phyloP scores from a whole-genome alignment of 1,284 basidiomycete species.

The Flammula alnicola region DNA sequence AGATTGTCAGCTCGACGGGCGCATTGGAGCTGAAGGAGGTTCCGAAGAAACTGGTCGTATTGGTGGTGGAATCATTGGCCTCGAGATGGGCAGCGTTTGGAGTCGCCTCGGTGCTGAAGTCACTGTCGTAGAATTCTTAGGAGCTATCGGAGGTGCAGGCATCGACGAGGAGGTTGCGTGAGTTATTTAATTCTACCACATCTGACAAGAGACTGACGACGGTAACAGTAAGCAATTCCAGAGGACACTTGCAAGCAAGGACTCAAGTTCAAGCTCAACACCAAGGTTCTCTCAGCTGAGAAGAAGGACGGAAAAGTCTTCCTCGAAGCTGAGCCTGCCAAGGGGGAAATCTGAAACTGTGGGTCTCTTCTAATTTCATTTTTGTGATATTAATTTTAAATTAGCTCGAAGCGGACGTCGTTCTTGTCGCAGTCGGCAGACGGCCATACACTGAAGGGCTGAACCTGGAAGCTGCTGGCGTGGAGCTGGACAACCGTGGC shows the following conservation, averaged over 20 bases:
- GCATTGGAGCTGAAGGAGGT: constrained; percentile 90
- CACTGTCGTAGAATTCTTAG: constrained; percentile 96
- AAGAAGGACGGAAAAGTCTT: constrained; percentile 86
- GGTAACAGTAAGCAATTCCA: constrained; percentile 91
- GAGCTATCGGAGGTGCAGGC: constrained; percentile 90
- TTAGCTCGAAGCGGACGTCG: constrained; percentile 93
- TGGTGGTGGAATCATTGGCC: constrained; percentile 96
- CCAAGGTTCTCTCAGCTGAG: constrained; percentile 90
- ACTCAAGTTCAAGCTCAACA: constrained; percentile 97
- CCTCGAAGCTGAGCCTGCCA: constrained; percentile 89
- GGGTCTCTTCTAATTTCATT: no score
- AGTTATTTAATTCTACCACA: constrained; percentile 38
- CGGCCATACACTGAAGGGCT: constrained; percentile 81
- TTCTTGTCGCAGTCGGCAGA: constrained; percentile 95
- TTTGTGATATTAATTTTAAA: no score
- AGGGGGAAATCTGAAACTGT: constrained; percentile 91
- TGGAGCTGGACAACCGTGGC: constrained; percentile 91
- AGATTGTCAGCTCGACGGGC: constrained; percentile 96
- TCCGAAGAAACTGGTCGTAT: constrained; percentile 98
- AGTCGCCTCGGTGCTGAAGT: constrained; percentile 96
- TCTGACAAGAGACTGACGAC: neutral
- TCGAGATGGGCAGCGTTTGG: constrained; percentile 99
- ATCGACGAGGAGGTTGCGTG: constrained; percentile 95
- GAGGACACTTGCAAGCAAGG: constrained; percentile 91
- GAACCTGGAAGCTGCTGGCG: constrained; percentile 89